Conservation (phyloP, 2,329 filamentous ascomycete species). For the Fusarium nisikadoi region DNA sequence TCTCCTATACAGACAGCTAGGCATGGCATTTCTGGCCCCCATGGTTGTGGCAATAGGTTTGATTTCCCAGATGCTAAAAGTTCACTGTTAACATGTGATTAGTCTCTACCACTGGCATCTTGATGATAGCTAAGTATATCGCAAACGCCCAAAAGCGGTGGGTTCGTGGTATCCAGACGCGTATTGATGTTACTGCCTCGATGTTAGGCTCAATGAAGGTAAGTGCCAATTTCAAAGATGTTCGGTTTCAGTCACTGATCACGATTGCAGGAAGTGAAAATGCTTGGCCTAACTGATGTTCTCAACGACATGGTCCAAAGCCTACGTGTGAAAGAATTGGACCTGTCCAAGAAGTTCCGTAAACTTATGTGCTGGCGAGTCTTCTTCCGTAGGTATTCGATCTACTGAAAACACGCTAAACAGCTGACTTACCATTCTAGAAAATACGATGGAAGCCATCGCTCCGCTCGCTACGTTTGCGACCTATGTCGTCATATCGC, state of each 20-base stretch:
- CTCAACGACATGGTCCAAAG: conserved; percentile 14
- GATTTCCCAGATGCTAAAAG: rapidly evolving
- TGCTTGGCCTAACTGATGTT: conserved; percentile 15
- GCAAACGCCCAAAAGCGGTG: conserved; percentile 19
- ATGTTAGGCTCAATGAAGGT: conserved; percentile 26
- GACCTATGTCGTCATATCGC: conserved; percentile 18
- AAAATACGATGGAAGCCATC: conserved; percentile 3
- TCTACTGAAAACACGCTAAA: rapidly evolving
- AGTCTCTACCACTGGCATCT: conserved; percentile 5
- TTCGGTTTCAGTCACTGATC: neutral
- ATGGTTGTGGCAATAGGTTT: conserved; percentile 10
- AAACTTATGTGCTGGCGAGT: conserved; percentile 11
- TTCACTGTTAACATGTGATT: neutral
- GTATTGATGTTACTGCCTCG: conserved; percentile 21
- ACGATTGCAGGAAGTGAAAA: conserved; percentile 7
- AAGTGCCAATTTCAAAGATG: no score
- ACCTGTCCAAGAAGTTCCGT: conserved; percentile 3
- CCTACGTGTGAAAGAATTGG: conserved; percentile 2
- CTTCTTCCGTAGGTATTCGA: neutral
- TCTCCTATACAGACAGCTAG: conserved; percentile 12
- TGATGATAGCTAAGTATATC: conserved; percentile 19
- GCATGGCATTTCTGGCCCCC: conserved; percentile 9
- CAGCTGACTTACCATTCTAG: neutral
- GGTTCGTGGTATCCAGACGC: conserved; percentile 24
- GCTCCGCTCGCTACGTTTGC: conserved; percentile 20